Base-by-base conservation (phyloP, 129 eudicot species). In the Ambrosia artemisiifolia region DNA sequence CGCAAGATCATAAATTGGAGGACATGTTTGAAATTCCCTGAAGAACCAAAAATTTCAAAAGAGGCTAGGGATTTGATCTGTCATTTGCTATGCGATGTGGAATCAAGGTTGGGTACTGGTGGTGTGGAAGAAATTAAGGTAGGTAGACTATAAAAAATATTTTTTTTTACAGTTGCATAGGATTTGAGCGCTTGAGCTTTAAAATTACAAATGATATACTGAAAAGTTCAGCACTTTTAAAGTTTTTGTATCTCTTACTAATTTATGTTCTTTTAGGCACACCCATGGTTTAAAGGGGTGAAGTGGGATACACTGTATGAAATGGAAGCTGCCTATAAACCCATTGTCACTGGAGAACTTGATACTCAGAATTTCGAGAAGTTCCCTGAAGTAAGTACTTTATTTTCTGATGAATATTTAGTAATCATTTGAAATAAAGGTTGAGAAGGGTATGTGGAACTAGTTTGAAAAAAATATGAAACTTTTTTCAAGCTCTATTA, bases 291-390 rank as follows among this genome's bases (percentile, higher is more conserved):
- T 67, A 76, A 71, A 16, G 72, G 87, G 9, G 82, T 86, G 36
- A 80, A 85, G 63, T 91, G 97, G 97, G 97, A 91, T 20, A 43
- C 18, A 24, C 78, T 91, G 48, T 91, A 88, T 74, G 97, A 88
- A 82, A 91, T 80, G 86, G 97, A 91, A 71, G 97, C 97, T 72
- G 97, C 97, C 18, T 91, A 91, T 79, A 91, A 85, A 77, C 97
- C 97, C 13, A 82, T 78, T 40, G 95, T 88, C 63, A 83, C 74
- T 50, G 97, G 97, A 78, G 97, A 91, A 61, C 78, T 88, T 81
- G 97, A 91, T 79, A 91, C 97, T 18, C 97, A 91, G 84, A 91
- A 91, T 80, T 91, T 91, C 17, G 97, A 91, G 76, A 91, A 88
- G 74, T 91, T 91, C 57, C 81, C 88, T 17, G 89, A 88, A 67